Evolutionary conservation across 2,329 filamentous ascomycete species (phyloP).

Genomic region (Tolypocladium tundrense): DNA sequence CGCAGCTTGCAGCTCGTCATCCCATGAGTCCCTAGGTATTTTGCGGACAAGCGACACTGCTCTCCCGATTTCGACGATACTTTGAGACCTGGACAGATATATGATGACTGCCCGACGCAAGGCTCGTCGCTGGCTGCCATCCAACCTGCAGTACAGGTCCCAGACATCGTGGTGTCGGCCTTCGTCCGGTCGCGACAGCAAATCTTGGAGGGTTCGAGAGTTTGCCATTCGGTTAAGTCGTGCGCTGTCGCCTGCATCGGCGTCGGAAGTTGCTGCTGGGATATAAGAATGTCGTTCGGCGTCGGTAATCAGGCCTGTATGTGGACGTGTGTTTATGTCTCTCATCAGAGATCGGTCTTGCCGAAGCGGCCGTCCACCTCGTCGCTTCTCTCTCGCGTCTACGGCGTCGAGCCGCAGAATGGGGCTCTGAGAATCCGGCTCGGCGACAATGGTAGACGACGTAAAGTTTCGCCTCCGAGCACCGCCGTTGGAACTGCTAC

Average conservation of each 20-base stretch:
- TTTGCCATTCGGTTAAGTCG: background rate
- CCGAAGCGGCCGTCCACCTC: background rate
- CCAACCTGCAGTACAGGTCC: conserved; percentile 29
- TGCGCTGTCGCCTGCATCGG: background rate
- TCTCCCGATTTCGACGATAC: conserved; percentile 33
- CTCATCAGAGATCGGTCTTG: background rate
- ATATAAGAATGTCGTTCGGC: background rate
- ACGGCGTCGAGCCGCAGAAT: background rate
- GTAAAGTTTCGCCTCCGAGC: conserved; percentile 16
- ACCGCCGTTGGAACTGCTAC: conserved; percentile 2
- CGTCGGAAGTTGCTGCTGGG: background rate
- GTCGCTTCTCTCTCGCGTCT: background rate
- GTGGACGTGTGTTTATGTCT: background rate
- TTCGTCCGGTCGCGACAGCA: conserved; percentile 14
- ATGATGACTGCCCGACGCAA: conserved; percentile 24
- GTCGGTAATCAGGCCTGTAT: background rate
- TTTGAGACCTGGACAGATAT: conserved; percentile 31
- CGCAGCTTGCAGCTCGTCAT: conserved; percentile 25
- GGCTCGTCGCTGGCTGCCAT: conserved; percentile 15
- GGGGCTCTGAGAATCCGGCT: conserved; percentile 1
- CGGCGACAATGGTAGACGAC: conserved; percentile 10
- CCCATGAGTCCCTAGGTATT: conserved; percentile 27
- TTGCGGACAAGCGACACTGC: conserved; percentile 33
- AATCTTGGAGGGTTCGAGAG: conserved; percentile 3
- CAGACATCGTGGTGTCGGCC: conserved; percentile 31